Base-by-base conservation (phyloP, 257 asterid species). In the Nicotiana attenuata region DNA sequence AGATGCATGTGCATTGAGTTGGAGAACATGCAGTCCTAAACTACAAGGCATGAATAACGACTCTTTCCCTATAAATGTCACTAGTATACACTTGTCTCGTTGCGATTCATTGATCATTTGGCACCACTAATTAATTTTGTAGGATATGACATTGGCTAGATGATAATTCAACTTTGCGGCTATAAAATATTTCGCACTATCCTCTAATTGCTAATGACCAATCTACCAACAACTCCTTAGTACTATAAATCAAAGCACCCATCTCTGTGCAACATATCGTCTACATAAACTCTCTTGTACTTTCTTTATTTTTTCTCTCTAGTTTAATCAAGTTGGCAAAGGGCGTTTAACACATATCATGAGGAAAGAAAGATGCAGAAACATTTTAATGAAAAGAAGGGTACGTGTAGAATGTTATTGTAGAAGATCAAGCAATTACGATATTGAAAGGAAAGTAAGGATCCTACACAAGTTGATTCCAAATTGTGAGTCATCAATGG, bases 1-100 rank as follows among this genome's bases (percentile, higher is more conserved):
- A 91, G 90, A 38, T 87, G 91, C 96, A 91, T 91, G 93, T 91
- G 93, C 86, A 86, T 85, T 82, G 47, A 83, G 90, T 79, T 83
- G 83, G 82, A 89, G 90, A 91, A 89, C 94, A 85, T 89, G 91
- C 88, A 64, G 19, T 17, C 71, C 78, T 38, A 26, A 83, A 20
- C 53, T 57, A 14, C 24, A 41, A 61, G 11, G 9, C 53, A 63
- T 63, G 11, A 22, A 69, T 41, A 69, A 38, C 31, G 31, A 67
- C 76, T 38, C 77, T 50, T n/a, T 38, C 56, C 31, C 11, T n/a
- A 67, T 14, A 67, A 7, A 31, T n/a, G 17, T 8, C 16, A 38
- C 28, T 45, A 38, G 59, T 50, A 7, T 24, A 69, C 65, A 76
- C 85, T 64, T 76, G 81, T 35, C 83, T 65, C 71, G 64, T 84